Percentiles rank a stretch among this genome's conserved stretches.
Conservation (phyloP, 169 alveolate species). For the Ichthyophthirius multifiliis region DNA sequence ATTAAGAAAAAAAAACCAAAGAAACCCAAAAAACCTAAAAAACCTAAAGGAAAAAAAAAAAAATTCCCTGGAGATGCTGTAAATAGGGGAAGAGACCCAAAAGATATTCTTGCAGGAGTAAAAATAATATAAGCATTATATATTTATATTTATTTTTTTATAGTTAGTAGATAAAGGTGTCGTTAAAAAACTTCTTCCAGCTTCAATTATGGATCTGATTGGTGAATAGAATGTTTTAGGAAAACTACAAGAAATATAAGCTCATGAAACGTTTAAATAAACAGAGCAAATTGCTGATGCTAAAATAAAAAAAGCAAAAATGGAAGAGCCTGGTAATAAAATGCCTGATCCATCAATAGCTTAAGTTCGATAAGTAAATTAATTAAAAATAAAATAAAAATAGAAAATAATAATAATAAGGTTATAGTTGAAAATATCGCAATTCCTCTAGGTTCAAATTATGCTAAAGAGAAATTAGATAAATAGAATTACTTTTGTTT, state of each 20-base stretch:
- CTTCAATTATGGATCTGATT: slow-evolving; percentile 50
- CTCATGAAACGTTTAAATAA: background rate
- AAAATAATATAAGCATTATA: background rate
- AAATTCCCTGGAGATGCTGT: slow-evolving; percentile 74
- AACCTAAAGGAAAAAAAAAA: slow-evolving; percentile 32
- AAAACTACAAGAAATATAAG: background rate
- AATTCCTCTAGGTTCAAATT: slow-evolving; percentile 76
- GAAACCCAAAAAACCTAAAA: slow-evolving; percentile 31
- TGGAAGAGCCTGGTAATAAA: background rate
- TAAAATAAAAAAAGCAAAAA: background rate
- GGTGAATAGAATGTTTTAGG: slow-evolving; percentile 70
- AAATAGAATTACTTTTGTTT: slow-evolving; percentile 14
- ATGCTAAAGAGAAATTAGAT: slow-evolving; percentile 62
- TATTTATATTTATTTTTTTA: slow-evolving; percentile 26
- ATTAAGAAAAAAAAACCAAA: slow-evolving; percentile 59
- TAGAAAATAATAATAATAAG: background rate
- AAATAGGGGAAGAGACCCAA: slow-evolving; percentile 62
- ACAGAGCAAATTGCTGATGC: background rate
- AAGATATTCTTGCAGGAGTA: slow-evolving; percentile 61
- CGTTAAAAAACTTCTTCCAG: slow-evolving; percentile 53
- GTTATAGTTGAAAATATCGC: slow-evolving; percentile 61
- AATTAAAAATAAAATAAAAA: background rate
- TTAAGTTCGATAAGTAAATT: slow-evolving; percentile 54
- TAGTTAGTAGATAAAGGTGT: slow-evolving; percentile 72
- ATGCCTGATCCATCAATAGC: slow-evolving; percentile 80